Conservation (phyloP, 192 early-diverging fungal species). For the Tieghemiomyces parasiticus region DNA sequence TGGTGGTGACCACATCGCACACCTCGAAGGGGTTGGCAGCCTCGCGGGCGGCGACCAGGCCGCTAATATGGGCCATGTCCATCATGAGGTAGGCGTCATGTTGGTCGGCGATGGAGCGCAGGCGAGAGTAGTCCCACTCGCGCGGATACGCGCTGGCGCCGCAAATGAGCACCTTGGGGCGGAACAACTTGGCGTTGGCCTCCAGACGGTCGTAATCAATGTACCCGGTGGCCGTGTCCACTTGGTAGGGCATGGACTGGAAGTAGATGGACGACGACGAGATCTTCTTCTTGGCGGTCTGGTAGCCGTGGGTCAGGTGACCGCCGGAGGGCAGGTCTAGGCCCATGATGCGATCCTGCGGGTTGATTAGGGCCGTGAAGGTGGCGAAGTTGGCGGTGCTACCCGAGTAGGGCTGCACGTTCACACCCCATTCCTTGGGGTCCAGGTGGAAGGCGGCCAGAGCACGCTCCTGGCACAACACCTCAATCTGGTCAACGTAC, state of each 20-base stretch:
- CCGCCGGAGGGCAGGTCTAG: constrained; percentile 98
- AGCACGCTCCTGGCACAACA: constrained; percentile 90
- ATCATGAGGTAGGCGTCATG: constrained; percentile 92
- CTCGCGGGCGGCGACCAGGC: constrained; percentile 85
- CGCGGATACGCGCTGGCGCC: constrained; percentile 97
- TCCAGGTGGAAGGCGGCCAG: constrained; percentile 84
- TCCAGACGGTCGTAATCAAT: constrained; percentile 94
- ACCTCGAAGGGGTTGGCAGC: constrained; percentile 86
- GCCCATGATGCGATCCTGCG: constrained; percentile 99
- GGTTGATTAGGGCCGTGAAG: constrained; percentile 85
- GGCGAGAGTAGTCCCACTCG: constrained; percentile 95
- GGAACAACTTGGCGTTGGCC: constrained; percentile 84
- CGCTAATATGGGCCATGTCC: constrained; percentile 98
- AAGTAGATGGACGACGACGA: constrained; percentile 99
- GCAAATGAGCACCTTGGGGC: constrained; percentile 97
- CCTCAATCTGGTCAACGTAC: constrained; percentile 90
- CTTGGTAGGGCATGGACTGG: constrained; percentile 97
- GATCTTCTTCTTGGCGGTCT: constrained; percentile 99
- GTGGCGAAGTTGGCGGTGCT: constrained; percentile 98
- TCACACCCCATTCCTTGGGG: constrained; percentile 92
- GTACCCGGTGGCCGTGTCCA: constrained; percentile 69
- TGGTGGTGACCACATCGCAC: constrained; percentile 99
- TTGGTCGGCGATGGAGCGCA: constrained; percentile 94
- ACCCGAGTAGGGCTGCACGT: constrained; percentile 99
- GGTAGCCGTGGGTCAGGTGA: constrained; percentile 99